These are phyloP conservation scores for Cymbidium sinense DNA, from an alignment of 106 monocot species.

Conservation along the genomic window DNA sequence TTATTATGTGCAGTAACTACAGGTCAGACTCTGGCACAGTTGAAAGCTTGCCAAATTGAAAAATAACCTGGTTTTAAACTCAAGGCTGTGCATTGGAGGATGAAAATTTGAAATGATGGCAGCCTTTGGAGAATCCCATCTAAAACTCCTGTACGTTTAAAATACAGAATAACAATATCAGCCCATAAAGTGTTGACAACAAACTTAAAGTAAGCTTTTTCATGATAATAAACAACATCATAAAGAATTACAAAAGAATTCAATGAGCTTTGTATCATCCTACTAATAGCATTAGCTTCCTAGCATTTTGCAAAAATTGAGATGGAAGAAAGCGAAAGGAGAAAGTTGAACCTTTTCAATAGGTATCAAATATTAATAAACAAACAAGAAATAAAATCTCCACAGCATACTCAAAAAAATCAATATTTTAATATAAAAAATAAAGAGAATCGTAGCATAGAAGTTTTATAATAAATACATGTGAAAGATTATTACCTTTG, in stretches of 20 bases:
- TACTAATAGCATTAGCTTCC: not conserved
- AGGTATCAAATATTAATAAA: too few relatives aligned
- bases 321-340: not conserved
- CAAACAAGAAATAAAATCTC: too few relatives aligned
- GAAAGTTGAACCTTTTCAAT: not conserved
- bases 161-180: not conserved
- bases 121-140: slow-evolving; percentile 42
- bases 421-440: not conserved
- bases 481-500: too few relatives aligned
- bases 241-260: not conserved
- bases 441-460: not conserved
- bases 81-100: slow-evolving; percentile 48
- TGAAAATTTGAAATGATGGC: slow-evolving; percentile 28
- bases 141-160: slow-evolving; percentile 20
- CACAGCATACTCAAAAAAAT: not conserved
- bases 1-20: not conserved
- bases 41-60: not conserved
- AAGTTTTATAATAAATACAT: too few relatives aligned
- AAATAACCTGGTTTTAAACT: slow-evolving; percentile 49
- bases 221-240: not conserved
- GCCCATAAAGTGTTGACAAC: slow-evolving; percentile 1
- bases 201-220: not conserved
- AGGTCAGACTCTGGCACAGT: not conserved
- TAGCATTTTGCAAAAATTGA: not conserved
- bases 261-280: not conserved